Evolutionary conservation across 179 eudicot genomes (phyloP).

Genomic region (Heliamphora pulchella): DNA sequence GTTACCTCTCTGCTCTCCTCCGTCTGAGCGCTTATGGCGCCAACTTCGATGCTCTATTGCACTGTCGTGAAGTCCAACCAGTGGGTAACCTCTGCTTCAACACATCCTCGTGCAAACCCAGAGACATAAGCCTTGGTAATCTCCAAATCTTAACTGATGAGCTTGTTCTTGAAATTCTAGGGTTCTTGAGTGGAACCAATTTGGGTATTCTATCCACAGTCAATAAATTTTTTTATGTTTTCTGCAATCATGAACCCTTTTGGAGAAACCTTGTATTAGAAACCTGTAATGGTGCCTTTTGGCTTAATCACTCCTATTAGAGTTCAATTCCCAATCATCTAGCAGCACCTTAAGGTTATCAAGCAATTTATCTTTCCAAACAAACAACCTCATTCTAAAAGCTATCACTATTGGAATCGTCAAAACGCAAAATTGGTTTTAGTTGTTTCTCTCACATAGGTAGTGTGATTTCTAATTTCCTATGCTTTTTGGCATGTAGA

Average conservation of each 20-base stretch:
- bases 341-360: too few species aligned
- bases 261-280: slow-evolving; percentile 95
- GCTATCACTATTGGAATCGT: too few species aligned
- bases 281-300: slow-evolving; percentile 44
- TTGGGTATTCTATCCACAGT: slow-evolving; percentile 67
- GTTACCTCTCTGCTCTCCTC: too few species aligned
- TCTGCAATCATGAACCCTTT: slow-evolving; percentile 74
- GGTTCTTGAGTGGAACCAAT: slow-evolving; percentile 51
- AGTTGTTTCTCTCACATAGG: too few species aligned
- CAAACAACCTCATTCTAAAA: too few species aligned
- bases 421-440: too few species aligned
- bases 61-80: slow-evolving; percentile 67
- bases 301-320: slow-evolving; percentile 21
- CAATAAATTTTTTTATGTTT: slow-evolving; percentile 77
- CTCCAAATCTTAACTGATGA: slow-evolving; percentile 66
- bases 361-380: too few species aligned
- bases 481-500: too few species aligned
- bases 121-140: slow-evolving; percentile 75
- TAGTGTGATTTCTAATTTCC: too few species aligned
- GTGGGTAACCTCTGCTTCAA: slow-evolving; percentile 67
- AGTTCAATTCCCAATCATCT: too few species aligned
- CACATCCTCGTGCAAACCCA: slow-evolving; percentile 50
- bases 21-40: too few species aligned
- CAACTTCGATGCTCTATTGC: slow-evolving; percentile 26
- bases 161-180: slow-evolving; percentile 85